A percentile compares a stretch with the other conserved stretches of the same genome.
Conservation (phyloP, 2,329 filamentous ascomycete genomes). For the Fusarium tjaetaba region DNA sequence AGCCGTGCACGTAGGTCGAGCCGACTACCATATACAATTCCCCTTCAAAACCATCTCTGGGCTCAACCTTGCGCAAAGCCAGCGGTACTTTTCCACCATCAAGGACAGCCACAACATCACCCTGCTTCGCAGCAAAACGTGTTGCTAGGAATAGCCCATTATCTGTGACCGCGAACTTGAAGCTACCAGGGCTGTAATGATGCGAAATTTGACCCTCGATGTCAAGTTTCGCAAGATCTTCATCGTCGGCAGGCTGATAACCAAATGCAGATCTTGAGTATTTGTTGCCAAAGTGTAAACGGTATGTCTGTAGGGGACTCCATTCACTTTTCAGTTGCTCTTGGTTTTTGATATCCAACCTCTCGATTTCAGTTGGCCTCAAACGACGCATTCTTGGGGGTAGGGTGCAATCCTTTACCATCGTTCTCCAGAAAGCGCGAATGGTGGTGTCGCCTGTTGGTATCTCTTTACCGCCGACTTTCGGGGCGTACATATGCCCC, state of each 20-base stretch:
- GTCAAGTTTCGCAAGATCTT: background rate
- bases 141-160: slow-evolving; percentile 14
- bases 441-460: background rate
- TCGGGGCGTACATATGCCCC: background rate
- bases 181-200: background rate
- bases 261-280: background rate
- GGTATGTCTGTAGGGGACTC: accelerated
- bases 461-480: background rate
- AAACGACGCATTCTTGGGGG: slow-evolving; percentile 17
- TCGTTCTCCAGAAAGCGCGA: slow-evolving; percentile 16
- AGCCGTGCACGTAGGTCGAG: slow-evolving; percentile 21
- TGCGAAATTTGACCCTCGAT: background rate
- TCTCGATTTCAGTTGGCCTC: background rate
- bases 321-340: background rate
- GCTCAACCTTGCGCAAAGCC: background rate
- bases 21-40: slow-evolving; percentile 5
- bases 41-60: accelerated
- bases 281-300: background rate
- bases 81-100: slow-evolving; percentile 26
- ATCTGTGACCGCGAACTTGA: background rate
- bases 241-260: background rate
- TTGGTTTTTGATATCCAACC: background rate
- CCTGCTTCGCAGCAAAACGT: background rate
- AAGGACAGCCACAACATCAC: slow-evolving; percentile 12
- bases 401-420: slow-evolving; percentile 6